Conservation (phyloP, 2,329 filamentous ascomycete species). For the Penicillium sp. region DNA sequence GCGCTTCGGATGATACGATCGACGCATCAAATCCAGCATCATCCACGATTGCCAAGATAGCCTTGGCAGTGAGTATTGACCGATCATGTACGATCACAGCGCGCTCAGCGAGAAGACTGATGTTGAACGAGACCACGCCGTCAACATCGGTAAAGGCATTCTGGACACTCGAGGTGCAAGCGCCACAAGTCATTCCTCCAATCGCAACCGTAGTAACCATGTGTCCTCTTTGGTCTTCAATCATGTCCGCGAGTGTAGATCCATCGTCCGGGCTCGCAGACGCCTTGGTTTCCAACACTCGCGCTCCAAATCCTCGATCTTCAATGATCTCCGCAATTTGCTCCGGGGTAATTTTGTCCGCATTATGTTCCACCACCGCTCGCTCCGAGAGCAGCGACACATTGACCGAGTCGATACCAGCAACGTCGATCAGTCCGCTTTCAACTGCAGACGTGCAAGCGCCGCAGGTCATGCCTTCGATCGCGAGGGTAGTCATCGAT, state of each 20-base stretch:
- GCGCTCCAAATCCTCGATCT: slow-evolving; percentile 76
- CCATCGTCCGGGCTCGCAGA: slow-evolving; percentile 30
- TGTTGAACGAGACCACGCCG: slow-evolving; percentile 86
- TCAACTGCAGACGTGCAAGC: slow-evolving; percentile 87
- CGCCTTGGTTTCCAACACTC: slow-evolving; percentile 67
- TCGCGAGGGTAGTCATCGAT: slow-evolving; percentile 72
- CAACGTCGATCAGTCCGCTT: slow-evolving; percentile 72
- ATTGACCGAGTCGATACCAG: slow-evolving; percentile 73
- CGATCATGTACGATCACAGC: slow-evolving; percentile 85
- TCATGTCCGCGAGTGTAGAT: slow-evolving; percentile 36
- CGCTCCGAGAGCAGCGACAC: slow-evolving; percentile 83
- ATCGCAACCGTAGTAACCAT: slow-evolving; percentile 83
- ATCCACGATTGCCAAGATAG: slow-evolving; percentile 81
- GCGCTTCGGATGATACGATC: slow-evolving; percentile 73
- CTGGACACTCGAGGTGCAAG: slow-evolving; percentile 91
- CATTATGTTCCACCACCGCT: slow-evolving; percentile 81
- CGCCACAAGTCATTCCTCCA: slow-evolving; percentile 96
- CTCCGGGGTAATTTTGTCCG: slow-evolving; percentile 52
- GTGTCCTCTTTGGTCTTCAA: slow-evolving; percentile 35
- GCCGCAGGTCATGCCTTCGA: slow-evolving; percentile 89
- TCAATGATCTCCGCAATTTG: slow-evolving; percentile 61
- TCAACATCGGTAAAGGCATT: slow-evolving; percentile 74
- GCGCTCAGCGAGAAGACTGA: slow-evolving; percentile 88
- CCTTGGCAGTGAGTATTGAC: slow-evolving; percentile 66
- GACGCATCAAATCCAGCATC: slow-evolving; percentile 86